Evolutionary conservation across 2,329 filamentous ascomycete species (phyloP).

Genomic region (Colletotrichum sp.): DNA sequence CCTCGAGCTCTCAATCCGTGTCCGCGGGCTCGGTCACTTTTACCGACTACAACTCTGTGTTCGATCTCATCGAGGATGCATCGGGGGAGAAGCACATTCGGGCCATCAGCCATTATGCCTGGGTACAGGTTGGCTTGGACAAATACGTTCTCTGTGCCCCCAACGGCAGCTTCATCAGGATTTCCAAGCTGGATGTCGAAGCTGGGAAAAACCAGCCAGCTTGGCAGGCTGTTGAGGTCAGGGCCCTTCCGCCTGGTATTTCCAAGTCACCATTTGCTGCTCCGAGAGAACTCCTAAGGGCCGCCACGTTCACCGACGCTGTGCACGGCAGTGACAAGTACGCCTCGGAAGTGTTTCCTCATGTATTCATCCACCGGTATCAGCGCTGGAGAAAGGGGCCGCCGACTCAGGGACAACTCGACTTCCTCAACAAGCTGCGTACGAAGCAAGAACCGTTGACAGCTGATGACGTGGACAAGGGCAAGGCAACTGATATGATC

Average conservation of each 20-base stretch:
- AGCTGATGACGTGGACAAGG: constrained; percentile 70
- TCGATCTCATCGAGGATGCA: constrained; percentile 85
- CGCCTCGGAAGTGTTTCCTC: constrained; percentile 69
- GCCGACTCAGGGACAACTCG: constrained; percentile 70
- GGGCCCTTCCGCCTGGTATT: constrained; percentile 47
- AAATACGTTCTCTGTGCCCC: constrained; percentile 74
- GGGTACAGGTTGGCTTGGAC: constrained; percentile 78
- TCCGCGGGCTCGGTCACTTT: constrained; percentile 68
- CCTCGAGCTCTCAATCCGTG: neutral
- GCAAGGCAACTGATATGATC: constrained; percentile 87
- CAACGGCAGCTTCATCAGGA: constrained; percentile 64
- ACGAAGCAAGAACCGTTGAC: constrained; percentile 58
- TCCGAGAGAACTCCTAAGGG: constrained; percentile 71
- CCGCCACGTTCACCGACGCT: constrained; percentile 72
- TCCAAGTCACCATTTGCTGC: constrained; percentile 68
- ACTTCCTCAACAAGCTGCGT: constrained; percentile 72
- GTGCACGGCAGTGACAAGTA: constrained; percentile 87
- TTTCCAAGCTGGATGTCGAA: constrained; percentile 45
- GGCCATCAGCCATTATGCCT: constrained; percentile 74
- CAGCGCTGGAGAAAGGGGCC: constrained; percentile 73
- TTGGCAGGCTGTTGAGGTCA: constrained; percentile 54
- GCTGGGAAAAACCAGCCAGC: constrained; percentile 20
- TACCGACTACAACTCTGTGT: constrained; percentile 90
- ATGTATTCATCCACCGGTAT: constrained; percentile 67
- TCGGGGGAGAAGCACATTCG: constrained; percentile 81